A percentile compares a stretch with the other conserved stretches of the same genome.
Evolutionary conservation across 2,329 filamentous ascomycete species (phyloP).

Genomic region (Cercospora beticola): DNA sequence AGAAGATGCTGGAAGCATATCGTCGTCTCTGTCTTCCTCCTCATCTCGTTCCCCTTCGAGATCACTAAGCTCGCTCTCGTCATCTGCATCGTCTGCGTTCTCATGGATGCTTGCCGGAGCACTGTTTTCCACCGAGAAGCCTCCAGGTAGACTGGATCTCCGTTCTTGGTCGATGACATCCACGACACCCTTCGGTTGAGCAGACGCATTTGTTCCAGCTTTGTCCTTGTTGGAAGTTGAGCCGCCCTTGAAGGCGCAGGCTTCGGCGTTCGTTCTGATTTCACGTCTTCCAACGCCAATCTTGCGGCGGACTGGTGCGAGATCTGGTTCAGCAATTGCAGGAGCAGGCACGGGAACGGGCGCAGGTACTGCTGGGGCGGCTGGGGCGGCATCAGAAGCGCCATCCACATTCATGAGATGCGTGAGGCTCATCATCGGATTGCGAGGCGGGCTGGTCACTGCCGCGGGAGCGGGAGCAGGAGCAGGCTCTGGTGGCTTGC

Average conservation of each 20-base stretch:
- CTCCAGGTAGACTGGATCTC: slow-evolving; percentile 33
- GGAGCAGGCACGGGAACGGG: slow-evolving; percentile 12
- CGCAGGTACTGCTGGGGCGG: slow-evolving; percentile 1
- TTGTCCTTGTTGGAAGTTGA: slow-evolving; percentile 13
- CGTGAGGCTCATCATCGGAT: slow-evolving; percentile 36
- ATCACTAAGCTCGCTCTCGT: slow-evolving; percentile 57
- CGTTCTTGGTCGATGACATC: slow-evolving; percentile 33
- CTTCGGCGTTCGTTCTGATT: slow-evolving; percentile 59
- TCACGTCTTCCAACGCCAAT: slow-evolving; percentile 62
- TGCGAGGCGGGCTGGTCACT: slow-evolving; percentile 27
- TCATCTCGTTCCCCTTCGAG: slow-evolving; percentile 42
- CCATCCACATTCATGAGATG: slow-evolving; percentile 40
- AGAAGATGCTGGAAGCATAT: background rate
- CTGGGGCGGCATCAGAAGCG: slow-evolving; percentile 19
- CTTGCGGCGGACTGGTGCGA: slow-evolving; percentile 42
- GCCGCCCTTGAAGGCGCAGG: slow-evolving; percentile 46
- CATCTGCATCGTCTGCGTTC: slow-evolving; percentile 54
- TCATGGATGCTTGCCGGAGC: slow-evolving; percentile 57
- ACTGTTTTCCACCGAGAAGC: slow-evolving; percentile 47
- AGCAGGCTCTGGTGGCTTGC: slow-evolving; percentile 18
- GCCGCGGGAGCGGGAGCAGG: slow-evolving; percentile 4
- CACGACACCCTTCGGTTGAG: slow-evolving; percentile 18
- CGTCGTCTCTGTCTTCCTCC: background rate
- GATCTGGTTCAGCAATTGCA: slow-evolving; percentile 10
- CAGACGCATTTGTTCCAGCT: slow-evolving; percentile 6